Evolutionary conservation across 495 filamentous ascomycete species (phyloP), one percentile per base, ranked within the genome.

Genomic region (Immersiella caudata): DNA sequence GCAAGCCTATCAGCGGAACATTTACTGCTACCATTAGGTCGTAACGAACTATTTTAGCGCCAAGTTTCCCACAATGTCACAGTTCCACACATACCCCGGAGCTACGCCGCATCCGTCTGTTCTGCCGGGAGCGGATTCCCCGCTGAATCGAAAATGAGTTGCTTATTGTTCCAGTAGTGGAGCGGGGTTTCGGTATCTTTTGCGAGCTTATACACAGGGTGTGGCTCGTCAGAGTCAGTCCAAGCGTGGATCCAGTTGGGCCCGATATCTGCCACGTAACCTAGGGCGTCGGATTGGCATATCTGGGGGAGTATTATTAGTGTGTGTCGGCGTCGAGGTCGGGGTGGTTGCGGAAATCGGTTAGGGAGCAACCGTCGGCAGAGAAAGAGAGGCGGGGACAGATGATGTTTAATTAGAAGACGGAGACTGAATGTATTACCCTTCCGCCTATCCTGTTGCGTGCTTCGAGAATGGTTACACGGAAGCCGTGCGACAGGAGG

Each of bases 221-320:
- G 78, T 29, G 93, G 88, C 9, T 90, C 90, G 71, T 91, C 93
- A 55, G 85, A 77, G 7, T 86, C 82, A 4, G 62, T 58, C 16
- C 86, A 86, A 40, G 90, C 90, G 74, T 93, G 90, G 50, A 93
- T 91, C 90, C 90, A 93, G 69, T 93, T 93, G 18, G 90, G 87
- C 9, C 90, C 90, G 36, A 90, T 75, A 69, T 87, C 83, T 60
- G 84, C 79, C 20, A 74, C 71, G 67, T 87, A 83, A 60, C 76
- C 77, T n/a, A 78, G 55, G 6, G 27, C 57, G 16, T 60, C 27
- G 27, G 69, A 74, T 33, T 70, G 69, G 62, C 65, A 74, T 51
- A 74, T 69, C 69, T 74, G 33, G 6, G 21, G 25, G 21, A n/a
- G n/a, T n/a, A n/a, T n/a, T 51, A 24, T 26, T 33, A 33, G 51